Evolutionary conservation across 805 yeast genomes (phyloP).

Genomic region (Sugiyamaella qingdaonensis): DNA sequence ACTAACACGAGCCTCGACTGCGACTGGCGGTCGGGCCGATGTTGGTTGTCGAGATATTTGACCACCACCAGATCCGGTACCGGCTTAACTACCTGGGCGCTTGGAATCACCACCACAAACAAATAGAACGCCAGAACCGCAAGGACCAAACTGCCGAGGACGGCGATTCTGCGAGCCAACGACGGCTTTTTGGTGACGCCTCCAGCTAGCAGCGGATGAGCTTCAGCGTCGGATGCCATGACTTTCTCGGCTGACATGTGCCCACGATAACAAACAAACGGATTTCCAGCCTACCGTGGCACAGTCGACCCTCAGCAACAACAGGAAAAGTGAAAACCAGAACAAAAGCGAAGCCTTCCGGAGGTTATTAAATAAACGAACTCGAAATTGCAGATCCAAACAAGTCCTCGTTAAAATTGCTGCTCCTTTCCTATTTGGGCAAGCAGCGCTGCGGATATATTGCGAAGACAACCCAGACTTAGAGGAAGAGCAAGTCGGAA

Average conservation of each 20-base stretch:
- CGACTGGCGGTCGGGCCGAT: slow-evolving; percentile 13
- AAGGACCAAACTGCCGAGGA: background rate
- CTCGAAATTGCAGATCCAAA: too few relatives aligned
- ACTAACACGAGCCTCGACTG: slow-evolving; percentile 54
- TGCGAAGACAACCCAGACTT: too few relatives aligned
- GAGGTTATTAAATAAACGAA: too few relatives aligned
- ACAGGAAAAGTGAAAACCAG: too few relatives aligned
- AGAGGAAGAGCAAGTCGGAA: too few relatives aligned
- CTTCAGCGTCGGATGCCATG: background rate
- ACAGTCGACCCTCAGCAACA: too few relatives aligned
- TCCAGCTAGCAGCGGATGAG: background rate
- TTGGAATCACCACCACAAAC: slow-evolving; percentile 18
- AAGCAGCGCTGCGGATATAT: too few relatives aligned
- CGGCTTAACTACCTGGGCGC: slow-evolving; percentile 7
- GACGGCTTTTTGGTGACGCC: background rate
- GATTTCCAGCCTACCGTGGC: background rate
- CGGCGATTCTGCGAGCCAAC: background rate
- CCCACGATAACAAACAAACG: background rate
- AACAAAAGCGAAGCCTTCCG: too few relatives aligned
- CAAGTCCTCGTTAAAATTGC: too few relatives aligned
- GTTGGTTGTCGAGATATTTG: slow-evolving; percentile 7
- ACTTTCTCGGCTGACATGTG: background rate
- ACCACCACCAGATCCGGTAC: slow-evolving; percentile 23
- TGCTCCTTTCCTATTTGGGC: too few relatives aligned
- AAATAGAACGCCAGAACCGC: slow-evolving; percentile 7